Percentiles rank a stretch among this genome's conserved stretches.
Conservation (phyloP, 306 rosid species). For the Cucumis melo region DNA sequence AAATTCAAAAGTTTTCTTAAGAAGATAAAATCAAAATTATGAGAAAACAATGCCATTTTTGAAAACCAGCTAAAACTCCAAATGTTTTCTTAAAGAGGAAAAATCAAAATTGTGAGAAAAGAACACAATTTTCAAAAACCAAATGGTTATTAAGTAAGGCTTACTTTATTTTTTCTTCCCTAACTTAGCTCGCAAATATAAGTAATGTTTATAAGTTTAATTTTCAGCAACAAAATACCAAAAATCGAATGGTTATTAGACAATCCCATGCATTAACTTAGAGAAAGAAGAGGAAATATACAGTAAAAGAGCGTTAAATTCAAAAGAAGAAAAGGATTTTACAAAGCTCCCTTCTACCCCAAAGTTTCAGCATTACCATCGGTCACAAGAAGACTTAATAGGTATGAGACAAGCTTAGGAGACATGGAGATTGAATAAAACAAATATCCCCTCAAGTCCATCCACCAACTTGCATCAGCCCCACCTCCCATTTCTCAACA, state of each 20-base stretch:
- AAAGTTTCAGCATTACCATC: constrained; percentile 15
- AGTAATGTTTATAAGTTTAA: neutral
- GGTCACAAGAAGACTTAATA: constrained; percentile 22
- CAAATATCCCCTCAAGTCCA: constrained; percentile 27
- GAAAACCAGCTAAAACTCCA: too few species aligned
- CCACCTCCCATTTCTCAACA: constrained; percentile 29
- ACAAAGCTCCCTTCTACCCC: neutral
- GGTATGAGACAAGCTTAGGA: constrained; percentile 22
- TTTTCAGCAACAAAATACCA: neutral
- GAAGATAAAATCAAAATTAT: too few species aligned
- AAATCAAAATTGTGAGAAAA: too few species aligned
- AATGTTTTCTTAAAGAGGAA: too few species aligned
- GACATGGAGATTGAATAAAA: constrained; percentile 26
- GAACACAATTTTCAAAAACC: too few species aligned
- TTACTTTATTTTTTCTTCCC: too few species aligned
- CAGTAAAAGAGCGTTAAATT: neutral
- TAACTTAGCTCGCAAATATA: too few species aligned
- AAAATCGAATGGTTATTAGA: neutral
- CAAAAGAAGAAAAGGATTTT: neutral
- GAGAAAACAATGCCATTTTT: too few species aligned
- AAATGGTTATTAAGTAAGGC: too few species aligned
- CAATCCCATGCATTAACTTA: too few species aligned
- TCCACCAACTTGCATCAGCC: constrained; percentile 18
- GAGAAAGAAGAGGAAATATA: neutral
- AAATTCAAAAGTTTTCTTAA: too few species aligned